These are phyloP conservation scores for Dictyostelium intermedium DNA, from an alignment of 78 protist species.

Conservation along the genomic window DNA sequence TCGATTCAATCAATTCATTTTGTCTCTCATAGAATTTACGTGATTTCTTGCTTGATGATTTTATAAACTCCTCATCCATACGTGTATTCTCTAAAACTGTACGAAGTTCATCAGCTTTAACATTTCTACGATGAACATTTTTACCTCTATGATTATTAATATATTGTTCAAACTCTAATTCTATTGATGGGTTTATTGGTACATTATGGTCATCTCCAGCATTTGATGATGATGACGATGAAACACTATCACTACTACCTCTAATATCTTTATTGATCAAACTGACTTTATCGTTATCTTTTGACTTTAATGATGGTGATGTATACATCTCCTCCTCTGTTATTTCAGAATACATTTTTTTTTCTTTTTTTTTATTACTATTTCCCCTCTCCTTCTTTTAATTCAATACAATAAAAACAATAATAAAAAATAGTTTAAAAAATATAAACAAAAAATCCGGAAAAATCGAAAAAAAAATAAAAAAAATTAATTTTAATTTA, in stretches of 20 bases:
- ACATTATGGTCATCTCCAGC: background rate
- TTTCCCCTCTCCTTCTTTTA: background rate
- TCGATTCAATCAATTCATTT: slow-evolving; percentile 73
- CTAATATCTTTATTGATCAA: background rate
- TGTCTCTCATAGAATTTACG: slow-evolving; percentile 67
- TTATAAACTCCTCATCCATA: background rate
- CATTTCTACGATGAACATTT: background rate
- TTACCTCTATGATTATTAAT: background rate
- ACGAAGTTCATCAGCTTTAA: slow-evolving; percentile 18
- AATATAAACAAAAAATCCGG: too few species aligned
- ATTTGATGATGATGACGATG: background rate
- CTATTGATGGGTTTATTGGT: background rate
- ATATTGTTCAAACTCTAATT: background rate
- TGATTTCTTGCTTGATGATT: background rate
- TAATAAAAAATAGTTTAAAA: background rate
- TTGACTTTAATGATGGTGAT: background rate
- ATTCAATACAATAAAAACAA: background rate
- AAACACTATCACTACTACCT: background rate
- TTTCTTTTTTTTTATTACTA: background rate
- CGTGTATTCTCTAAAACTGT: background rate
- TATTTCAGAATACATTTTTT: background rate
- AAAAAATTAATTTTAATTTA: too few species aligned
- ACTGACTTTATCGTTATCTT: background rate
- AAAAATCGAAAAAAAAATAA: background rate
- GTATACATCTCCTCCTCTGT: background rate